Percentiles rank a stretch among this genome's conserved stretches.
Evolutionary conservation across 2,329 filamentous ascomycete genomes (phyloP).

Genomic region (Clarireedia paspali): DNA sequence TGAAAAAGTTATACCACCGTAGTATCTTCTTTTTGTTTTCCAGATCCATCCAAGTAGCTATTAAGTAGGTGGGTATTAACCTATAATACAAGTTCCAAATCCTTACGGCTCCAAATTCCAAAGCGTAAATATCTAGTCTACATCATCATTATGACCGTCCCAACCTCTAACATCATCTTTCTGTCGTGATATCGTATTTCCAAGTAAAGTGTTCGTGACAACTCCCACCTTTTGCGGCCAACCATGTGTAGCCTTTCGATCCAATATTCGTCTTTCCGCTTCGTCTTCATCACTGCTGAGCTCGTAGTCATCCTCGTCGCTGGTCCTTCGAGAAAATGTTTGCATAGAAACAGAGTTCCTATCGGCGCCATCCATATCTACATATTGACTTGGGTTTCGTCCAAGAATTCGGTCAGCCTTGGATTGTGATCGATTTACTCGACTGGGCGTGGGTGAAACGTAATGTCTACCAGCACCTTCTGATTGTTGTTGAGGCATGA

Average conservation of each 20-base stretch:
- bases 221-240: slow-evolving; percentile 26
- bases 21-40: no score
- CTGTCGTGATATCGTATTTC: slow-evolving; percentile 26
- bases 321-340: slow-evolving; percentile 18
- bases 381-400: slow-evolving; percentile 25
- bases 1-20: no score
- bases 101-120: background rate
- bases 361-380: slow-evolving; percentile 15
- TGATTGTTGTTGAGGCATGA: slow-evolving; percentile 8
- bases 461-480: slow-evolving; percentile 27
- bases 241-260: slow-evolving; percentile 20
- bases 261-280: slow-evolving; percentile 15
- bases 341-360: slow-evolving; percentile 24
- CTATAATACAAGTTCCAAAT: no score
- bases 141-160: slow-evolving; percentile 20
- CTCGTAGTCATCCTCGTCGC: slow-evolving; percentile 25
- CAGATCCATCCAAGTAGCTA: no score
- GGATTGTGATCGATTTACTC: slow-evolving; percentile 15
- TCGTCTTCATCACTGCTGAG: slow-evolving; percentile 27
- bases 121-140: slow-evolving; percentile 1
- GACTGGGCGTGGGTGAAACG: slow-evolving; percentile 16
- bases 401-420: slow-evolving; percentile 32
- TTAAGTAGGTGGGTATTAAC: no score
- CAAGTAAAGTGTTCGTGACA: slow-evolving; percentile 27
- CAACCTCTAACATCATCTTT: slow-evolving; percentile 24